Conservation (phyloP, 2,329 filamentous ascomycete species). For the Neonectria punicea region DNA sequence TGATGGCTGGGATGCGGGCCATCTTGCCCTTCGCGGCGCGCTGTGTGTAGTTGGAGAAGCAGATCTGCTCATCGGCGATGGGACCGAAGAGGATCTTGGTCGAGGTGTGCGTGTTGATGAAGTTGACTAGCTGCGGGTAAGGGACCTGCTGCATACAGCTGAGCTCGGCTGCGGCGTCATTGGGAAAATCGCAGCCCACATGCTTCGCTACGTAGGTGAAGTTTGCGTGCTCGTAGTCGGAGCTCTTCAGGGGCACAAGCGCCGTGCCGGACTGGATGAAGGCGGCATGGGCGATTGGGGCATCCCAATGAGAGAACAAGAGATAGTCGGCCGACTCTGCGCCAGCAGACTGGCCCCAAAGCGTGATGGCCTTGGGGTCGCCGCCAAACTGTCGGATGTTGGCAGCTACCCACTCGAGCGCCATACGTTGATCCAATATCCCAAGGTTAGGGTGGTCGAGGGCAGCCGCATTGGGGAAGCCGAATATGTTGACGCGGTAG, state of each 20-base stretch:
- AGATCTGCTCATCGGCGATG: slow-evolving; percentile 42
- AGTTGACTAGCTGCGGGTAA: slow-evolving; percentile 44
- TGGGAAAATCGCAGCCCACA: slow-evolving; percentile 47
- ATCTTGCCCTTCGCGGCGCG: slow-evolving; percentile 39
- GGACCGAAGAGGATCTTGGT: slow-evolving; percentile 35
- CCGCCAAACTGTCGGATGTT: slow-evolving; percentile 63
- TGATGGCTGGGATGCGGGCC: slow-evolving; percentile 43
- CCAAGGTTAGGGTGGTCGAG: slow-evolving; percentile 57
- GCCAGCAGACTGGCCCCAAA: slow-evolving; percentile 62
- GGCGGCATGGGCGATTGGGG: slow-evolving; percentile 56
- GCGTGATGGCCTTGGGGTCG: slow-evolving; percentile 53
- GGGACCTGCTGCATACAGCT: slow-evolving; percentile 51
- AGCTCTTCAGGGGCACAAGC: slow-evolving; percentile 41
- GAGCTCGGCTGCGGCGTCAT: slow-evolving; percentile 43
- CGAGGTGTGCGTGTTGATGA: slow-evolving; percentile 45
- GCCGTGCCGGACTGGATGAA: slow-evolving; percentile 55
- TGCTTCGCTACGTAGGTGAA: slow-evolving; percentile 49
- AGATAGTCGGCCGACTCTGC: slow-evolving; percentile 74
- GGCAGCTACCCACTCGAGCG: slow-evolving; percentile 61
- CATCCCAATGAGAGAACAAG: slow-evolving; percentile 60
- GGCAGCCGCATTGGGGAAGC: slow-evolving; percentile 45
- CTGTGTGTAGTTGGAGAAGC: slow-evolving; percentile 47
- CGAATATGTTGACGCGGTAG: slow-evolving; percentile 46
- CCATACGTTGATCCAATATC: slow-evolving; percentile 62
- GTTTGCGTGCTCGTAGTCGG: slow-evolving; percentile 43